Evolutionary conservation across 2,329 filamentous ascomycete genomes (phyloP).

Genomic region (Aspergillus nomiae): DNA sequence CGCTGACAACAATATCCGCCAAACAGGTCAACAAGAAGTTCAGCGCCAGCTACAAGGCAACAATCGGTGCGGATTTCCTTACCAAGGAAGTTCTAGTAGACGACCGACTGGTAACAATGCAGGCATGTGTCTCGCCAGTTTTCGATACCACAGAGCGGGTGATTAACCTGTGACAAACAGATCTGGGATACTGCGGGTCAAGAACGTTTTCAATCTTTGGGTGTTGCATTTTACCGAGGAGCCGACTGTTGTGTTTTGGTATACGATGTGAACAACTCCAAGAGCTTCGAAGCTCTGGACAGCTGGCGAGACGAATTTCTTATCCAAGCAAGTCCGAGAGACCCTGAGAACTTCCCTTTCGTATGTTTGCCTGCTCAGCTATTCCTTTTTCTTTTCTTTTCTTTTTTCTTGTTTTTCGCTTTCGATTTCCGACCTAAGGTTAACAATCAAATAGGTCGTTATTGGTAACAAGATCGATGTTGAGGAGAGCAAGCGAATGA

Average conservation of each 20-base stretch:
- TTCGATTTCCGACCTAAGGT: neutral
- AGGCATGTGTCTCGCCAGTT: conserved; percentile 58
- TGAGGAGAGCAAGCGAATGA: conserved; percentile 95
- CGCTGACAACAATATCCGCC: conserved; percentile 17
- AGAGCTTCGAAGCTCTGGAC: conserved; percentile 97
- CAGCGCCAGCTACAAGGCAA: conserved; percentile 99
- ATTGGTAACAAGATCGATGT: conserved; percentile 99
- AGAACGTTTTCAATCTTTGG: conserved; percentile 94
- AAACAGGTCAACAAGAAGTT: conserved; percentile 98
- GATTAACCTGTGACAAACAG: conserved; percentile 48
- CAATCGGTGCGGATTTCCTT: conserved; percentile 96
- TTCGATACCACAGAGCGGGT: neutral
- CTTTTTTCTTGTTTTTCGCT: neutral
- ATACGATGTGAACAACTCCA: conserved; percentile 98
- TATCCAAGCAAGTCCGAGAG: conserved; percentile 93
- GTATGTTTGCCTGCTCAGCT: conserved; percentile 59
- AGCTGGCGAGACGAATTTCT: conserved; percentile 98
- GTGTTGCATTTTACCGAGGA: conserved; percentile 95
- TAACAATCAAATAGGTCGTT: conserved; percentile 65
- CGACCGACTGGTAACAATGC: conserved; percentile 97
- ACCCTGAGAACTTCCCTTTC: conserved; percentile 97
- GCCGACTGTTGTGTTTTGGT: conserved; percentile 98
- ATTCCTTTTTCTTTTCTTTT: neutral
- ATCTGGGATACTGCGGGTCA: conserved; percentile 98
- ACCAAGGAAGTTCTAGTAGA: conserved; percentile 98